phyloP scores from a whole-genome alignment of 768 basidiomycete genomes.

The Boletus tomentosulus region DNA sequence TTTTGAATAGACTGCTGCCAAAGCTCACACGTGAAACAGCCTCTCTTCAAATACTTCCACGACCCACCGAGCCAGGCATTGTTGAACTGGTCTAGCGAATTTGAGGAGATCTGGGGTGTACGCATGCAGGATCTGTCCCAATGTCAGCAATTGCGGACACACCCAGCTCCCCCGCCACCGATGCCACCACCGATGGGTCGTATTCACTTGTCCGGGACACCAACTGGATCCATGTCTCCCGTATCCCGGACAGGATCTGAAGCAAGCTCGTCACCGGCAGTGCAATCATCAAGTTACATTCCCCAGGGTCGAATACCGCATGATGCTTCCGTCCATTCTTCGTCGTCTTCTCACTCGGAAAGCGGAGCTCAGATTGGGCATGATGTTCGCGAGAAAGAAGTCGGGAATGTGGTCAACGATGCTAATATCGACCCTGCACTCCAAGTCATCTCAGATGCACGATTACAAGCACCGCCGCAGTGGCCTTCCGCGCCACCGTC shows the following conservation, averaged over 20 bases:
- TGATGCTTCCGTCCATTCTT: conserved; percentile 33
- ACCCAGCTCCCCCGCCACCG: conserved; percentile 23
- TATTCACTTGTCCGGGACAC: conserved; percentile 8
- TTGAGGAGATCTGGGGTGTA: conserved; percentile 65
- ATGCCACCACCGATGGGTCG: conserved; percentile 26
- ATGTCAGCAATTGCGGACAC: conserved; percentile 15
- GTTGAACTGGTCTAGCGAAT: conserved; percentile 56
- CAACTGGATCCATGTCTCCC: conserved; percentile 17
- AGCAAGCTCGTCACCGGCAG: conserved; percentile 6
- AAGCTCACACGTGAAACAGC: conserved; percentile 36
- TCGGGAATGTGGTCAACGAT: conserved; percentile 23
- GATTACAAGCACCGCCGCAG: conserved; percentile 16
- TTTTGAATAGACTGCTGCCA: conserved; percentile 23
- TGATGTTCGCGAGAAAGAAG: conserved; percentile 27
- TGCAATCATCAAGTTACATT: conserved; percentile 28
- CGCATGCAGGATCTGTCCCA: conserved; percentile 46
- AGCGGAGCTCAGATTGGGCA: conserved; percentile 15
- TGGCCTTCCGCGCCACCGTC: conserved; percentile 27
- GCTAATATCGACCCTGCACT: conserved; percentile 32
- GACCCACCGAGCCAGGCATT: conserved; percentile 49
- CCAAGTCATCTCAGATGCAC: conserved; percentile 21
- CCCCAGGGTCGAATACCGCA: conserved; percentile 34
- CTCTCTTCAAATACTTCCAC: conserved; percentile 61
- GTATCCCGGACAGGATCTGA: conserved; percentile 22
- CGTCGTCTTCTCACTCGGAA: conserved; percentile 15